Base-by-base conservation (phyloP, 306 rosid genomes). In the Dalbergia oliveri region DNA sequence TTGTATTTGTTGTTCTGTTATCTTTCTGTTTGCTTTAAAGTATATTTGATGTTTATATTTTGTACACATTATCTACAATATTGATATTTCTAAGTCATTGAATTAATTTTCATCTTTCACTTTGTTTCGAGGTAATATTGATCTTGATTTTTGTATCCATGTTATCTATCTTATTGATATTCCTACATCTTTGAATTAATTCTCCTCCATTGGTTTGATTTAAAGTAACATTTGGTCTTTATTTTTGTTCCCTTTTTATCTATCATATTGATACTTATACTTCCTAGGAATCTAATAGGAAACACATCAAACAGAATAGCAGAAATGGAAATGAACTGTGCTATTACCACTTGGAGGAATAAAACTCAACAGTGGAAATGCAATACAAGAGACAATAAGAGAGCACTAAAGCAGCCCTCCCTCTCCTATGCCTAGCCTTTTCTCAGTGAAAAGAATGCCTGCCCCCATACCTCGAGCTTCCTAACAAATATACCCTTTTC, bases 141-240 rank as follows among this genome's bases (percentile, higher is more conserved):
- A 37, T 72, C 10, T 39, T 59, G 9, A 73, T 15, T 26, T 50
- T 60, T 60, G 3, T 39, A 41, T 56, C 66, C 41, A 43, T 23
- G 21, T 59, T 66, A 11, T 72, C 73, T 35, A 72, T 37, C 44
- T 11, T 41, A 4, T 37, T 16, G 34, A 53, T 66, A 37, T 63
- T 35, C 66, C 65, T 37, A 35, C 7, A 19, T 60, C 62, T 34
- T 73, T 18, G 51, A 33, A 56, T 45, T 50, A 50, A 47, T 47
- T 66, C 47, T 45, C n/a, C 18, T 62, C 49, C 45, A 45, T 75
- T 14, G 6, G 47, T 80, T 80, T 64, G 50, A 39, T 73, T 31
- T 64, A 4, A 66, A 56, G 50, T 65, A 43, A 56, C 57, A n/a
- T 47, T 66, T 60, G 68, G 44, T 74, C 14, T 45, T 64, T 34